Evolutionary conservation across 805 yeast species (phyloP), one percentile per base, ranked within the genome.

Genomic region (Hyphopichia homilentoma): DNA sequence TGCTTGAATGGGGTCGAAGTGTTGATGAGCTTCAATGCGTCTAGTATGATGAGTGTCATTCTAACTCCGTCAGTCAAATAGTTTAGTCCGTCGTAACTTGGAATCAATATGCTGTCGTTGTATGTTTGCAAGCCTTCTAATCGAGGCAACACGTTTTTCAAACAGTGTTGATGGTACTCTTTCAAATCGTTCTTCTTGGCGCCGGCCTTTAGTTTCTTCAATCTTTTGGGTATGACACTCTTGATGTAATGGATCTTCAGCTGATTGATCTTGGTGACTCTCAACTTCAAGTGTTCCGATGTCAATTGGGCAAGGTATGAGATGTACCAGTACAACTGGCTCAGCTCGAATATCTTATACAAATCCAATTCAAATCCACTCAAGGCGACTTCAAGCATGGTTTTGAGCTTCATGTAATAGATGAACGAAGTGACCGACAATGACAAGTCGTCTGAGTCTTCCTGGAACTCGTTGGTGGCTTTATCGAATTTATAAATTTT

Each of bases 291-390:
- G 42, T 79, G 82, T 24, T 65, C 66, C 5, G 59, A 41, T 11
- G 63, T 40, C 7, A 52, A 41, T 16, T 59, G 61, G 2, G 69
- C 45, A 25, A 86, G 55, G 45, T 73, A 72, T 22, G 73, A 66
- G 0, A 70, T 65, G 49, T 79, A 80, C 87, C 90, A 85, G 51
- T 76, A 81, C 59, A 83, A 76, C 17, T 75, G 57, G 34, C 71
- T 69, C 34, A 69, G 61, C 52, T 90, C 97, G 68, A 82, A 81
- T 8, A 72, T 70, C 43, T 77, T 77, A 52, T 83, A 85, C 9
- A 87, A 54, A 16, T 84, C 84, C 24, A 84, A 66, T 44, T 84
- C 90, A 43, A 87, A 75, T 1, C 95, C 93, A 36, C 77, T 72
- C 19, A 86, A 55, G 1, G 77, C 73, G n/a, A 80, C 76, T 49